A percentile compares a stretch with the other conserved stretches of the same genome.
phyloP scores from a whole-genome alignment of 2,329 filamentous ascomycete species.

The Rosellinia necatrix region DNA sequence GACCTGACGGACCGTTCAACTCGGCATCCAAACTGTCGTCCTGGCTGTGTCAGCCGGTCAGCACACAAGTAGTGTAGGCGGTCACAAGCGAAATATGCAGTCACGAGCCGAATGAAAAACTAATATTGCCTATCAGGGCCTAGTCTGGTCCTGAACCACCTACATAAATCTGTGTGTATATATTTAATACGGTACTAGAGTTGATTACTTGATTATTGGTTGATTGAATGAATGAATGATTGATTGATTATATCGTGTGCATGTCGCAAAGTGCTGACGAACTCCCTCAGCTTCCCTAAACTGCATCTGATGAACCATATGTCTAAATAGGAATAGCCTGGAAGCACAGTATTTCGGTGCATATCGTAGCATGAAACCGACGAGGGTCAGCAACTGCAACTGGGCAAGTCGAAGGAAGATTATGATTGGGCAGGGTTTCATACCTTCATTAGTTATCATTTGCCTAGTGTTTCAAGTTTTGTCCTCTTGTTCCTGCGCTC shows the following conservation, averaged over 20 bases:
- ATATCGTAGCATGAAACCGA: conserved; percentile 10
- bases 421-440: conserved; percentile 34
- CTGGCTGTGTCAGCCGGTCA: conserved; percentile 3
- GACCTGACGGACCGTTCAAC: conserved; percentile 13
- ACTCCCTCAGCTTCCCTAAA: conserved; percentile 12
- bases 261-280: not conserved
- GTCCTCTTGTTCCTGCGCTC: conserved; percentile 9
- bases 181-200: not conserved
- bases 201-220: no score
- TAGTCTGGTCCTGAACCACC: not conserved
- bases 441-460: conserved; percentile 29
- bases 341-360: not conserved
- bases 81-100: not conserved
- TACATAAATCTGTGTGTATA: not conserved
- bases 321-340: conserved; percentile 10
- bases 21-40: not conserved
- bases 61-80: conserved; percentile 2
- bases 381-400: not conserved
- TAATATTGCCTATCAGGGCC: not conserved
- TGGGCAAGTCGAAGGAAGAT: not conserved
- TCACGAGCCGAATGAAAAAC: no score
- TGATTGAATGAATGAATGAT: no score
- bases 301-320: conserved; percentile 1
- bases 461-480: conserved; percentile 36
- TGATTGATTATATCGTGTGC: no score